A percentile compares a stretch with the other conserved stretches of the same genome.
phyloP scores from a whole-genome alignment of 352 stramenopile species.

The Pythium brachiatum region DNA sequence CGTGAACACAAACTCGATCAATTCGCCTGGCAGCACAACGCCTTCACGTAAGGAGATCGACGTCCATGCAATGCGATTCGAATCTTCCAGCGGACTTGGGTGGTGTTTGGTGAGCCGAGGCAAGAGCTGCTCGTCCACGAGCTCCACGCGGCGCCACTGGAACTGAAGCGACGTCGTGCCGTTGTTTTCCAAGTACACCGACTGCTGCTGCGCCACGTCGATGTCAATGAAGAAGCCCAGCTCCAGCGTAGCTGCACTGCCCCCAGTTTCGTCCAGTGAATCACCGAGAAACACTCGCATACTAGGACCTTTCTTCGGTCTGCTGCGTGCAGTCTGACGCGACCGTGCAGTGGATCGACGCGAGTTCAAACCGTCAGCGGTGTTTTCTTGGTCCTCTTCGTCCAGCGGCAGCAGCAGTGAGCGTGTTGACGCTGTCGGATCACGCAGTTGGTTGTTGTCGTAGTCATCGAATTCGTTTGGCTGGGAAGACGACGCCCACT shows the following conservation, averaged over 20 bases:
- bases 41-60: conserved; percentile 47
- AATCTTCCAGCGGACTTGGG: conserved; percentile 15
- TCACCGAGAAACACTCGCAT: conserved; percentile 13
- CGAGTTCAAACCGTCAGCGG: conserved; percentile 16
- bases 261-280: neutral
- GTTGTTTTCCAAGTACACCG: conserved; percentile 43
- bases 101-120: conserved; percentile 11
- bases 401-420: conserved; percentile 21
- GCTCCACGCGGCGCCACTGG: conserved; percentile 43
- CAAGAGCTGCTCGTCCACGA: conserved; percentile 11
- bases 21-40: conserved; percentile 52
- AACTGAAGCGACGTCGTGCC: conserved; percentile 58
- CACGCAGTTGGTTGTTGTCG: conserved; percentile 14
- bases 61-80: conserved; percentile 29
- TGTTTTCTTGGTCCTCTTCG: conserved; percentile 18
- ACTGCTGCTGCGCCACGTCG: conserved; percentile 37
- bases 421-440: conserved; percentile 2
- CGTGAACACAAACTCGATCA: conserved; percentile 51
- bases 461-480: neutral
- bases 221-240: conserved; percentile 50
- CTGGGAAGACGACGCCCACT: conserved; percentile 45
- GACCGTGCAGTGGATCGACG: conserved; percentile 13
- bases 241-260: neutral
- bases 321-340: neutral
- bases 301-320: conserved; percentile 10